Evolutionary conservation across 2,329 filamentous ascomycete genomes (phyloP).

Genomic region (Chrysoporthe austroafricana): DNA sequence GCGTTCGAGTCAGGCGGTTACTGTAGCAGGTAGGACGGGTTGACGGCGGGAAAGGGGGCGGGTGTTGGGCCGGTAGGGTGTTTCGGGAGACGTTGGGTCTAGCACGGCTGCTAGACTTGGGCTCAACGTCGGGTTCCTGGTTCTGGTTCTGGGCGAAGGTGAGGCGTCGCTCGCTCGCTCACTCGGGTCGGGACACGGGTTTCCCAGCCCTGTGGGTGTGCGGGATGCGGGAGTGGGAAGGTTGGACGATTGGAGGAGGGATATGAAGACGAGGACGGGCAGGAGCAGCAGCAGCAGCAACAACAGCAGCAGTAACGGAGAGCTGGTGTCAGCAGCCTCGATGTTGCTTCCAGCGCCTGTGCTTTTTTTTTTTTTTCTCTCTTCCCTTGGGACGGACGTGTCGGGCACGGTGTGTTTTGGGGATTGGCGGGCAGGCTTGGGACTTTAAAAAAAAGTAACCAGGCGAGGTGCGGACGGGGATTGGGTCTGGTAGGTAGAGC

Average conservation of each 20-base stretch:
- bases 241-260: conserved; percentile 9
- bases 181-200: conserved; percentile 17
- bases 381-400: neutral
- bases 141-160: neutral
- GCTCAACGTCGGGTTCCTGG: neutral
- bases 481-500: neutral
- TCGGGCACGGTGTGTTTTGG: neutral
- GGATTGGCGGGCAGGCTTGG: neutral
- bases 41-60: conserved; percentile 14
- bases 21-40: conserved; percentile 1
- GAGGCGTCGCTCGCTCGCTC: conserved; percentile 12
- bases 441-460: neutral
- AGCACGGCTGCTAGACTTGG: conserved; percentile 2
- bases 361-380: conserved; percentile 6
- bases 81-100: conserved; percentile 19
- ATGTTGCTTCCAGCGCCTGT: conserved; percentile 19
- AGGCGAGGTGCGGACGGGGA: neutral
- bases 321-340: conserved; percentile 18
- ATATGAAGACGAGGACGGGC: neutral
- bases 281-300: neutral
- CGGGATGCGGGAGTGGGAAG: neutral
- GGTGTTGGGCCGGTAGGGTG: conserved; percentile 22
- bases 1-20: conserved; percentile 7
- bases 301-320: conserved; percentile 3
- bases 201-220: conserved; percentile 6